Base-by-base conservation (phyloP, 306 rosid genomes). In the Alnus glutinosa region DNA sequence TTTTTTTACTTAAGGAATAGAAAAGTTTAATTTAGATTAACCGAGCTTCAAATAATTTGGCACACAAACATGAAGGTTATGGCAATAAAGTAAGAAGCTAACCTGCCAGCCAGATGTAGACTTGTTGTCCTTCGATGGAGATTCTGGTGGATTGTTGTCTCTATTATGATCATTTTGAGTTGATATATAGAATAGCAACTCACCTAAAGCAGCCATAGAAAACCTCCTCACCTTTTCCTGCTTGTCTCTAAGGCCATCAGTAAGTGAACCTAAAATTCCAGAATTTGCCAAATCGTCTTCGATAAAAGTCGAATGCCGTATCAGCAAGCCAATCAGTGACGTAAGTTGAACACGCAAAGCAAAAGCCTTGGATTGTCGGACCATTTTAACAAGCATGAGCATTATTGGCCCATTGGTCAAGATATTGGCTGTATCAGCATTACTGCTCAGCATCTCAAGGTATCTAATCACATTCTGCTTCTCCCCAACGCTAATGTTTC, bases 131-230 rank as follows among this genome's bases (percentile, higher is more conserved):
- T 95, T 93, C 3, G 89, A 87, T 70, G 98, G 98, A 80, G 97
- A 89, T 79, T 95, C 99, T 16, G 77, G 83, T 12, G 79, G 92
- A 85, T 68, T 85, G 83, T 86, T 88, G 37, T 93, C 95, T 85
- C 76, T 91, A 66, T 73, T 80, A 55, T 91, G 93, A 30, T 90
- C 97, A 84, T 78, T 88, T 89, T 91, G 97, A 75, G 97, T 95
- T 71, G 99, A 91, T 72, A 95, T 91, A 77, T 93, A 95, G 86
- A 95, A 93, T 69, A 95, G 80, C 87, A 95, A 87, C 87, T 95
- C 98, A 44, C 99, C 99, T 76, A 95, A 83, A 74, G 98, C 97
- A 80, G 99, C 99, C 98, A 95, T 95, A 51, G 97, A 95, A 88
- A 95, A 93, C 82, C 98, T 90, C 86, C 99, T 90, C 50, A 95